A percentile compares a stretch with the other conserved stretches of the same genome.
phyloP scores from a whole-genome alignment of 2,329 filamentous ascomycete species.

The Lasiodiplodia theobromae region DNA sequence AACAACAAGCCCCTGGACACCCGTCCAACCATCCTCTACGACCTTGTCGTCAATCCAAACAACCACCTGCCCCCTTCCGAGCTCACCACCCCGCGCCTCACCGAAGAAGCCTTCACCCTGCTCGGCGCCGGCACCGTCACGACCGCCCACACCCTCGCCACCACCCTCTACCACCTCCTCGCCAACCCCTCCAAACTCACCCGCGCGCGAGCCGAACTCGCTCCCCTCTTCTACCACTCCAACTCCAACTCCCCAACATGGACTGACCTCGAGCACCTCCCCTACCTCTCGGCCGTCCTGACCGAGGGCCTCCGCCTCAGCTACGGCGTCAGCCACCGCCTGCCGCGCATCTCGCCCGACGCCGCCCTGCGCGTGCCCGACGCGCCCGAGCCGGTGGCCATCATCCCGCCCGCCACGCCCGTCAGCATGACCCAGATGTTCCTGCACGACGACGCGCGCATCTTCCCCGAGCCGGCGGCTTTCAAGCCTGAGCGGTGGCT shows the following conservation, averaged over 20 bases:
- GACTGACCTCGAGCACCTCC: conserved; percentile 35
- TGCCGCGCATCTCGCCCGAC: conserved; percentile 36
- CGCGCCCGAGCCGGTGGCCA: conserved; percentile 23
- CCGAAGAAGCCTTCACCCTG: conserved; percentile 48
- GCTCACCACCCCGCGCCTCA: conserved; percentile 38
- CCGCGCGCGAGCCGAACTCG: conserved; percentile 40
- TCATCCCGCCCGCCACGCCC: conserved; percentile 37
- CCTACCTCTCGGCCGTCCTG: conserved; percentile 44
- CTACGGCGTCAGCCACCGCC: conserved; percentile 39
- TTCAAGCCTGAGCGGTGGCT: conserved; percentile 42
- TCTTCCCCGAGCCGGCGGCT: conserved; percentile 35
- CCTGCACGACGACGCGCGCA: conserved; percentile 37
- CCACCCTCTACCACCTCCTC: conserved; percentile 43
- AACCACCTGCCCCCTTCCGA: conserved; percentile 33
- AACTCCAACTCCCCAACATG: conserved; percentile 2
- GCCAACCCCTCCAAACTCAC: conserved; percentile 33
- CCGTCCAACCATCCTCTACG: conserved; percentile 31
- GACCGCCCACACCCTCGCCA: conserved; percentile 45
- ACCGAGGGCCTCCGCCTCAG: conserved; percentile 44
- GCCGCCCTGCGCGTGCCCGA: conserved; percentile 27
- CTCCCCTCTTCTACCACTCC: neutral
- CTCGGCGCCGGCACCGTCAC: conserved; percentile 50
- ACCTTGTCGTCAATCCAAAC: conserved; percentile 27
- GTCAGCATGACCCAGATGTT: conserved; percentile 40
- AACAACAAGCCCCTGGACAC: conserved; percentile 30